A percentile compares a stretch with the other conserved stretches of the same genome.
phyloP scores from a whole-genome alignment of 352 stramenopile genomes.

The Phytophthora melonis region DNA sequence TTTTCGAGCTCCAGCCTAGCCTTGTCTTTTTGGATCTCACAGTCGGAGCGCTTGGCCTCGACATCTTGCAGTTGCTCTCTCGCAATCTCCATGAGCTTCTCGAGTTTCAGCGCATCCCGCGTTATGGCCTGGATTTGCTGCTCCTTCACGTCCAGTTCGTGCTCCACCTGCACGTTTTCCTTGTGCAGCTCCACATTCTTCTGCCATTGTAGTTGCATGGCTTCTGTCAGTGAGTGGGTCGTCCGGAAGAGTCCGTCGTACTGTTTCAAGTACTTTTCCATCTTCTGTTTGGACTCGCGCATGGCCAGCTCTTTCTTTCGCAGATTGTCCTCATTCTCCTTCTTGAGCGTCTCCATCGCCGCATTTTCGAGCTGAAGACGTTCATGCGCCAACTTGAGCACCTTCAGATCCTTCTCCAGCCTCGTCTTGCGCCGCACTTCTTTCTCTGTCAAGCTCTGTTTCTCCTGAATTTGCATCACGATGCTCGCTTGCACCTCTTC shows the following conservation, averaged over 20 bases:
- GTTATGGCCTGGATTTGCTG: constrained; percentile 62
- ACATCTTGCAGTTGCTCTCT: constrained; percentile 81
- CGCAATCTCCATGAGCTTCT: constrained; percentile 80
- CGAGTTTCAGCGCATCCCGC: constrained; percentile 72
- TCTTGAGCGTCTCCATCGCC: constrained; percentile 53
- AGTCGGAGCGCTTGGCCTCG: constrained; percentile 61
- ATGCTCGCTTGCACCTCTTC: constrained; percentile 62
- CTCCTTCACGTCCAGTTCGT: constrained; percentile 61
- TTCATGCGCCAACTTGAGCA: constrained; percentile 75
- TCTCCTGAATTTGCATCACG: constrained; percentile 62
- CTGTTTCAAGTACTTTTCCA: constrained; percentile 90
- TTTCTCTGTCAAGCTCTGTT: constrained; percentile 68
- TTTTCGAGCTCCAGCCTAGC: constrained; percentile 70
- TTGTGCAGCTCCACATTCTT: constrained; percentile 88
- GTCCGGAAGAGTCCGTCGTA: constrained; percentile 88
- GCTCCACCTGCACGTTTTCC: constrained; percentile 70
- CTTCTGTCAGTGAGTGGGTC: constrained; percentile 77
- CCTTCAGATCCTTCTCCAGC: constrained; percentile 79
- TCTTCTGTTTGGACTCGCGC: constrained; percentile 85
- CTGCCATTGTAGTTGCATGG: constrained; percentile 86
- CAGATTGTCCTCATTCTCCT: constrained; percentile 69
- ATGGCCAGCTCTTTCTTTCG: constrained; percentile 77
- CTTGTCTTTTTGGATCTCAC: constrained; percentile 75
- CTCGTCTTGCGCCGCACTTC: constrained; percentile 66
- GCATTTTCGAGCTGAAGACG: constrained; percentile 49